These are phyloP conservation scores for Kazachstania sp. DNA, from an alignment of 1,139 yeast species.

Conservation along the genomic window DNA sequence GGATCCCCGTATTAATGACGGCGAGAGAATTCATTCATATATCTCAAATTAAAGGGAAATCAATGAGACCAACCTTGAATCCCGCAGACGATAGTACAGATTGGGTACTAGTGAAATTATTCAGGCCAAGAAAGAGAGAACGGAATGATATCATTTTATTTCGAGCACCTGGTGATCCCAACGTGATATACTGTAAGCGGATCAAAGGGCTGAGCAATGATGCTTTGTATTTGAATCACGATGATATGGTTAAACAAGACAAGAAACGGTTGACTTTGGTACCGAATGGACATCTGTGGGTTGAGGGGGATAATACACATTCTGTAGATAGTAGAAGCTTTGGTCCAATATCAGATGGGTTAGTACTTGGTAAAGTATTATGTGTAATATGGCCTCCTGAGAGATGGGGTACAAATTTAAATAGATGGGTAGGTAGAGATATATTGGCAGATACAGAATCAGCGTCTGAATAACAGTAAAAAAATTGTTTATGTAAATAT, in stretches of 20 bases:
- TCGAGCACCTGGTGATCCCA: constrained; percentile 72
- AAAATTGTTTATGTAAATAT: neutral
- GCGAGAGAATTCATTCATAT: constrained; percentile 62
- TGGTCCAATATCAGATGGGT: constrained; percentile 77
- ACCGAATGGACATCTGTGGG: constrained; percentile 84
- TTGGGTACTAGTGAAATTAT: constrained; percentile 61
- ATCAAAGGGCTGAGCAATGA: constrained; percentile 72
- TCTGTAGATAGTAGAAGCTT: constrained; percentile 76
- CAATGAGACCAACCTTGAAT: constrained; percentile 88
- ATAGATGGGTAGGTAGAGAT: constrained; percentile 21
- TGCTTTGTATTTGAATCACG: constrained; percentile 7
- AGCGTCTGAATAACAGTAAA: neutral
- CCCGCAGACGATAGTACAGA: constrained; percentile 50
- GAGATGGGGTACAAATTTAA: constrained; percentile 38
- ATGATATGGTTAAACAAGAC: constrained; percentile 56
- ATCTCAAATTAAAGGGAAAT: constrained; percentile 69
- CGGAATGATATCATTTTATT: constrained; percentile 71
- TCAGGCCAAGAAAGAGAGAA: constrained; percentile 41
- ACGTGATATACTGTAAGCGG: constrained; percentile 63
- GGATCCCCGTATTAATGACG: constrained; percentile 76
- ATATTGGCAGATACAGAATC: constrained; percentile 10
- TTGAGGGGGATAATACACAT: constrained; percentile 88
- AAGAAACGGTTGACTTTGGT: constrained; percentile 43
- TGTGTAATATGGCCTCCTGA: constrained; percentile 59
- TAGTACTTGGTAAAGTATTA: constrained; percentile 66